Conservation (phyloP, 2,329 filamentous ascomycete species). For the Trichoderma atrobrunneum region DNA sequence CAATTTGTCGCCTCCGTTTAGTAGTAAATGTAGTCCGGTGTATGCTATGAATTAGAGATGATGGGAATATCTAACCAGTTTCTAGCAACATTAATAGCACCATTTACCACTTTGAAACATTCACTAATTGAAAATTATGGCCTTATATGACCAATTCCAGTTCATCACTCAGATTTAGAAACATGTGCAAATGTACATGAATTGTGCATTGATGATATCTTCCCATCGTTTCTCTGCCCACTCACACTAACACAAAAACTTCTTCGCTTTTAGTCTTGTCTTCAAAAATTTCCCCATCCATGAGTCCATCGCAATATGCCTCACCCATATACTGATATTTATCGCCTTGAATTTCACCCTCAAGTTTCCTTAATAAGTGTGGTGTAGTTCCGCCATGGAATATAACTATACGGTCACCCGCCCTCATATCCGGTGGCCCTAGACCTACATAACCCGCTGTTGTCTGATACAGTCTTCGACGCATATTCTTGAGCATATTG, state of each 20-base stretch:
- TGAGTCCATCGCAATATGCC: conserved; percentile 35
- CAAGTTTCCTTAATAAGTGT: conserved; percentile 25
- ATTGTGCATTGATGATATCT: not conserved
- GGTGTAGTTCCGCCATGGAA: conserved; percentile 31
- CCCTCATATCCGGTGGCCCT: conserved; percentile 25
- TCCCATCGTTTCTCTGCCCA: not conserved
- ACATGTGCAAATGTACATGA: not conserved
- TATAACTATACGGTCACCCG: conserved; percentile 30
- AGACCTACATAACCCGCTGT: conserved; percentile 30
- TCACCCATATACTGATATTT: conserved; percentile 32
- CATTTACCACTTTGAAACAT: not conserved
- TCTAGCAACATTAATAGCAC: not conserved
- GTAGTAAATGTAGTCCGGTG: not conserved
- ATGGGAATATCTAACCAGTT: not conserved
- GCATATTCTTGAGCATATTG: conserved; percentile 23
- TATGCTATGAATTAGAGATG: not conserved
- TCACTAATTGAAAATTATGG: not conserved
- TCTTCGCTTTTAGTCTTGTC: not conserved
- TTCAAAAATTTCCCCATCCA: conserved; percentile 32
- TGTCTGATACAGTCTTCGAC: conserved; percentile 30
- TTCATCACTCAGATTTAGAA: not conserved
- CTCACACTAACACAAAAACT: conserved; percentile 14
- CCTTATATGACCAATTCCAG: not conserved
- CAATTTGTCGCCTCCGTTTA: not conserved
- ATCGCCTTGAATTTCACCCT: not conserved